Base-by-base conservation (phyloP, 257 asterid genomes). In the Primulina huaijiensis region DNA sequence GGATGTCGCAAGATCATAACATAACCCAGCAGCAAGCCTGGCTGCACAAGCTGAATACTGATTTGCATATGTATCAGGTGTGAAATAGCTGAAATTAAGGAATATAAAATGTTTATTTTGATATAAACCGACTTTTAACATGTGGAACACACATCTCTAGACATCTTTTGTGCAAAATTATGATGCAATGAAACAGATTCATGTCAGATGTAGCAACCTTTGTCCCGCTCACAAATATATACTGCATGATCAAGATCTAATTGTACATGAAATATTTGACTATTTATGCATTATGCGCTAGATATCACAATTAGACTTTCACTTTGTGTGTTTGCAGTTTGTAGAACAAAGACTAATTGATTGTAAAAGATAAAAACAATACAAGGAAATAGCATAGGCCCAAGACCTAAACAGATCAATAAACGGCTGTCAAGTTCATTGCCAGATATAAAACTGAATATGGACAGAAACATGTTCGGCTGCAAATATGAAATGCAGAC, bases 41-140 rank as follows among this genome's bases (percentile, higher is more conserved):
- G 99, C 99, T 16, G 97, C 96, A 46, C 81, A 74, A 72, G 97
- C 97, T 74, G 99, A 94, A 82, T 86, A 75, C 78, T 85, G 89
- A 77, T 94, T 94, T 31, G 97, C 96, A 78, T 89, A 94, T 34
- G 99, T 94, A 85, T 94, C 99, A 52, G 97, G 96, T 6, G 99
- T 90, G 85, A 94, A 94, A 84, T 94, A 94, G 82, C 99, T 91
- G 97, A 80, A 78, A 73, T 55, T 67, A 74, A 40, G 59, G 56
- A 76, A 27, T 27, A 63, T 74, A 73, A 37, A 43, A 27, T 68
- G 64, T 75, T 35, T 64, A 52, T 57, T 59, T 68, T 29, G 55
- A 35, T 29, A 21, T 34, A 50, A 57, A 52, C 61, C 1, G 38
- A 68, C 53, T 21, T 17, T 40, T 69, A 60, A 65, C 16, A 64